Conservation (phyloP, 495 filamentous ascomycete species). For the Hypoxylon subgilvum region DNA sequence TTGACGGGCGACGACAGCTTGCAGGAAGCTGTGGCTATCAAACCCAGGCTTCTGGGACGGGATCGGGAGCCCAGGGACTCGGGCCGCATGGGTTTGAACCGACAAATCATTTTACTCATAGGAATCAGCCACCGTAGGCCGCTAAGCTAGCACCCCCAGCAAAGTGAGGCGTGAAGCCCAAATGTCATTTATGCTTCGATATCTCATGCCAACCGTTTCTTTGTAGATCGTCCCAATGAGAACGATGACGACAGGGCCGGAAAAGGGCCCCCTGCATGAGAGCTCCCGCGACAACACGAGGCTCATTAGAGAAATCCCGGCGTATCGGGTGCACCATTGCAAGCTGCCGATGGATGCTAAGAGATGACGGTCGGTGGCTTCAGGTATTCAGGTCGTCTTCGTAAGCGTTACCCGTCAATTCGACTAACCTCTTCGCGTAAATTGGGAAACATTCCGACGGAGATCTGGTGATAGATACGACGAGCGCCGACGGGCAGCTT, state of each 20-base stretch:
- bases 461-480: too few relatives aligned
- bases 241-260: slow-evolving; percentile 9
- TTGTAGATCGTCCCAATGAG: slow-evolving; percentile 30
- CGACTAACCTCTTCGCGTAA: slow-evolving; percentile 32
- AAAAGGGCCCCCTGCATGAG: slow-evolving; percentile 31
- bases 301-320: slow-evolving; percentile 12
- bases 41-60: slow-evolving; percentile 30
- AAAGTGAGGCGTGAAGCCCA: slow-evolving; percentile 29
- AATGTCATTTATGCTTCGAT: slow-evolving; percentile 26
- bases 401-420: slow-evolving; percentile 13
- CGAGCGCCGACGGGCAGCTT: too few relatives aligned
- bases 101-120: slow-evolving; percentile 28
- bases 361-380: too few relatives aligned
- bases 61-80: slow-evolving; percentile 24
- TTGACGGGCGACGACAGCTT: slow-evolving; percentile 20
- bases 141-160: slow-evolving; percentile 9
- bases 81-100: slow-evolving; percentile 30
- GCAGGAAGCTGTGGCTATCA: slow-evolving; percentile 20
- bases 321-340: slow-evolving; percentile 12
- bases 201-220: slow-evolving; percentile 11
- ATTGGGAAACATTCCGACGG: slow-evolving; percentile 15
- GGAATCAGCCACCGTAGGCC: too few relatives aligned
- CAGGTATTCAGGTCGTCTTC: too few relatives aligned
- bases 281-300: slow-evolving; percentile 33
- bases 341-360: neutral